Conservation (phyloP, 179 eudicot genomes). For the Beta lomatogona region DNA sequence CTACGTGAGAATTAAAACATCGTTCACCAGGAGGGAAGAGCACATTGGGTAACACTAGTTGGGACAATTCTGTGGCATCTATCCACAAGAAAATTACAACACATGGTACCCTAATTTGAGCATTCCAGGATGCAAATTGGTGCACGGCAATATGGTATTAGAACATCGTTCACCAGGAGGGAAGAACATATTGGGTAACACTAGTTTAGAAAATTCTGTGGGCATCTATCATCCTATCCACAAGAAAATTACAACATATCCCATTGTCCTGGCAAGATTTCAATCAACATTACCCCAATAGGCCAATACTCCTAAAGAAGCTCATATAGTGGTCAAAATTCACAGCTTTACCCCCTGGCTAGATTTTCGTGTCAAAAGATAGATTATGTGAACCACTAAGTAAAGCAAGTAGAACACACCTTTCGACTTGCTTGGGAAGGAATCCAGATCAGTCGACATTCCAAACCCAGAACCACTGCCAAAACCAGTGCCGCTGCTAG, state of each 20-base stretch:
- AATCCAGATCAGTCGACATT: constrained; percentile 57
- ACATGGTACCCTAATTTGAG: too few species aligned
- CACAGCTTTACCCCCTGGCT: background rate
- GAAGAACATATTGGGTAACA: background rate
- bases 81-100: constrained; percentile 1
- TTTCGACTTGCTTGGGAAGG: constrained; percentile 76
- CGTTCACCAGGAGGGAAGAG: too few species aligned
- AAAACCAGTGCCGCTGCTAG: constrained; percentile 60
- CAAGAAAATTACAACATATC: background rate
- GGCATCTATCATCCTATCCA: background rate
- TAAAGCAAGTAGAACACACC: constrained; percentile 44
- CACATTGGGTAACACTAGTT: background rate
- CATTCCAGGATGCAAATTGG: too few species aligned
- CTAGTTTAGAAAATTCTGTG: background rate
- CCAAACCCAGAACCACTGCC: constrained; percentile 83
- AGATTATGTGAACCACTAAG: background rate
- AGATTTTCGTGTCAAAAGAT: background rate
- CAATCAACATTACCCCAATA: background rate
- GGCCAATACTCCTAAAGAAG: background rate
- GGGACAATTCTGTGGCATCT: background rate
- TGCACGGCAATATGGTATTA: too few species aligned
- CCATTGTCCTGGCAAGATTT: background rate
- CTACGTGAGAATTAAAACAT: too few species aligned
- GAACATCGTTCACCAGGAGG: too few species aligned
- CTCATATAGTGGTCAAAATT: background rate